A percentile compares a stretch with the other conserved stretches of the same genome.
Conservation (phyloP, 768 basidiomycete genomes). For the Tephrocybe rancida region DNA sequence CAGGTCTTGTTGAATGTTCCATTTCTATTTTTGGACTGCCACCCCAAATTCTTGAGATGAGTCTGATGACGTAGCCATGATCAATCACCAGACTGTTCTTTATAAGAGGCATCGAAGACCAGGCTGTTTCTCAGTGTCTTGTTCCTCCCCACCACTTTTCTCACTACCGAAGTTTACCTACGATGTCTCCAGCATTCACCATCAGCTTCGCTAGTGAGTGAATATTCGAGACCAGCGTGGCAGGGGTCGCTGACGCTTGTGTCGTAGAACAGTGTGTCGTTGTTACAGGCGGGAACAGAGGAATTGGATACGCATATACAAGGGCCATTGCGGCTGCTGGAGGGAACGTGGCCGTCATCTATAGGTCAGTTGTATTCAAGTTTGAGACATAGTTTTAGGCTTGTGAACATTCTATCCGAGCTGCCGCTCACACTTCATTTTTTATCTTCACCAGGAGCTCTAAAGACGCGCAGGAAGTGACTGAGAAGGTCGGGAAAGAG, state of each 20-base stretch:
- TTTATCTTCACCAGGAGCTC: constrained; percentile 38
- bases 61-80: no score
- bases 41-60: no score
- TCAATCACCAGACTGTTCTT: no score
- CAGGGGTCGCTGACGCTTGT: neutral
- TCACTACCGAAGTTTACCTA: no score
- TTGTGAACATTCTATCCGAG: neutral
- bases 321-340: constrained; percentile 56
- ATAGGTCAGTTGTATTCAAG: constrained; percentile 41
- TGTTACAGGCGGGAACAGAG: constrained; percentile 64
- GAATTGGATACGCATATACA: constrained; percentile 60
- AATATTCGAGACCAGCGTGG: neutral
- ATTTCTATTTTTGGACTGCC: no score
- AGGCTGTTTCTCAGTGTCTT: no score
- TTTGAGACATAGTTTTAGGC: no score
- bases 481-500: constrained; percentile 46
- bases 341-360: constrained; percentile 63
- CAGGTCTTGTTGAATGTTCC: no score
- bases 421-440: neutral
- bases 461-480: constrained; percentile 48
- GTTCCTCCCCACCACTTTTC: no score
- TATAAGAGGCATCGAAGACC: no score
- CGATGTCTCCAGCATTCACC: constrained; percentile 17
- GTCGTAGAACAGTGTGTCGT: constrained; percentile 48
- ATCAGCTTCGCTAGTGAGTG: constrained; percentile 33